A percentile compares a stretch with the other conserved stretches of the same genome.
Evolutionary conservation across 2,329 filamentous ascomycete species (phyloP).

Genomic region (Fusarium oligoseptatum): DNA sequence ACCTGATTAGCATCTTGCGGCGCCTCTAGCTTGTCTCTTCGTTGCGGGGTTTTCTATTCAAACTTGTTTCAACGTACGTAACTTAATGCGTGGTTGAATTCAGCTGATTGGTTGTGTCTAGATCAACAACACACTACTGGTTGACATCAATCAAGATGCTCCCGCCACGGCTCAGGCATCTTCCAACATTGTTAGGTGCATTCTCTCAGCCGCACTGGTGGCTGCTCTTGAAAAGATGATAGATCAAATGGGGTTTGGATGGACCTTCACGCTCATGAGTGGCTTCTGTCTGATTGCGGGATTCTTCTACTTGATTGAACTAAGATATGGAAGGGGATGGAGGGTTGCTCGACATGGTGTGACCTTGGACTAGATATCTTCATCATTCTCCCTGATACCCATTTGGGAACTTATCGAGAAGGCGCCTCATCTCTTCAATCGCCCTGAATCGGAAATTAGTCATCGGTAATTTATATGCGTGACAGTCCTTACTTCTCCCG

Average conservation of each 20-base stretch:
- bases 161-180: background rate
- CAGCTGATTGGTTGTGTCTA: background rate
- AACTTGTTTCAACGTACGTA: background rate
- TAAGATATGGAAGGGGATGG: background rate
- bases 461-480: background rate
- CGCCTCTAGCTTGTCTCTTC: background rate
- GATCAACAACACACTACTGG: background rate
- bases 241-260: background rate
- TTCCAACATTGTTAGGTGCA: background rate
- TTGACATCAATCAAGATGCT: background rate
- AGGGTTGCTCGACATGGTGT: background rate
- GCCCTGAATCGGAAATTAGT: background rate
- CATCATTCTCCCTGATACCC: background rate
- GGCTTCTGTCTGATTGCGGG: background rate
- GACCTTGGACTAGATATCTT: background rate
- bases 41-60: background rate
- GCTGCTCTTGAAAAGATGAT: background rate
- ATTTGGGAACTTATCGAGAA: background rate
- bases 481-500: background rate
- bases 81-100: background rate
- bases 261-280: background rate
- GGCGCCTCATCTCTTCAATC: background rate
- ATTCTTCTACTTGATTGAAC: background rate
- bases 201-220: background rate
- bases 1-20: background rate